phyloP scores from a whole-genome alignment of 2,329 filamentous ascomycete genomes.

The Salinomyces thailandicus region DNA sequence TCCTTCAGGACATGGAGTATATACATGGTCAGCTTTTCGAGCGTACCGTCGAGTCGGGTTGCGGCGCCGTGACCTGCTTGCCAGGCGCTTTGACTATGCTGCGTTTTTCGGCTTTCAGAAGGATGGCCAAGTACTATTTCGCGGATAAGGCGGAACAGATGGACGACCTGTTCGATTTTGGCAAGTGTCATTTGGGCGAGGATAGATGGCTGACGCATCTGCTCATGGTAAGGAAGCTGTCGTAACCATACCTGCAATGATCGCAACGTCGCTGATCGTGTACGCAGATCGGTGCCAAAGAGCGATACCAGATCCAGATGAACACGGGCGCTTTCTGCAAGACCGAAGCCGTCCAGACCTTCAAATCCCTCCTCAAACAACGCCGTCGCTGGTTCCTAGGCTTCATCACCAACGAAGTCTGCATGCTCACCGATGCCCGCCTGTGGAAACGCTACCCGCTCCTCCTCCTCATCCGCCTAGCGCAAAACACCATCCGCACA shows the following conservation, averaged over 20 bases:
- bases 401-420: conserved; percentile 72
- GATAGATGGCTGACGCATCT: conserved; percentile 95
- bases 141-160: conserved; percentile 93
- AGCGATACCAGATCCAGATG: conserved; percentile 93
- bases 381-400: conserved; percentile 83
- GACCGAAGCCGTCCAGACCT: conserved; percentile 89
- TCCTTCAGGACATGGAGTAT: conserved; percentile 97
- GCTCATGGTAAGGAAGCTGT: conserved; percentile 71
- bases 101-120: conserved; percentile 87
- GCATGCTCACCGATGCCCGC: conserved; percentile 90
- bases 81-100: conserved; percentile 93
- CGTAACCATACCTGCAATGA: background rate
- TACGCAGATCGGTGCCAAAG: conserved; percentile 52
- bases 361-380: conserved; percentile 79
- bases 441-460: conserved; percentile 87
- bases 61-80: conserved; percentile 86
- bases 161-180: conserved; percentile 92
- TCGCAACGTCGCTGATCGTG: background rate
- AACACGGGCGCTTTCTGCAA: conserved; percentile 97
- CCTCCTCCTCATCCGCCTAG: conserved; percentile 75
- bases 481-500: conserved; percentile 92
- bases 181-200: conserved; percentile 88
- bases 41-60: conserved; percentile 86
- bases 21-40: conserved; percentile 95
- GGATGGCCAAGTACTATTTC: conserved; percentile 98